Percentiles rank a stretch among this genome's conserved stretches.
These are phyloP conservation scores for Beta vulgaris DNA, from an alignment of 148 eudicot genomes.

Conservation along the genomic window DNA sequence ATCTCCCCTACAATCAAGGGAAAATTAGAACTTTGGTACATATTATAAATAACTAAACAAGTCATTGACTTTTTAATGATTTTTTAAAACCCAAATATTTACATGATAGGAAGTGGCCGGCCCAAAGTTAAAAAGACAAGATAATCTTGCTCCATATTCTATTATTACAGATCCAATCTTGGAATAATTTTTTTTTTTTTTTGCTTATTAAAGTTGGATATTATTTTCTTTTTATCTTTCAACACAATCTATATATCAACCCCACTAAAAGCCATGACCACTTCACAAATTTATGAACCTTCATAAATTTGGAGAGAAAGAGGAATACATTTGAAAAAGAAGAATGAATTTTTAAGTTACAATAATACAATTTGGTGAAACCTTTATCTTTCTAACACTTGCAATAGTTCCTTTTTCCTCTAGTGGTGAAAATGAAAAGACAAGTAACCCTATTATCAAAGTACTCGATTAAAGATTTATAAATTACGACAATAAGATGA, in stretches of 20 bases:
- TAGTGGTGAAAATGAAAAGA: no score
- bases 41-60: not conserved
- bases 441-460: no score
- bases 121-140: not conserved
- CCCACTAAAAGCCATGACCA: constrained; percentile 10
- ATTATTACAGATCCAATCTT: not conserved
- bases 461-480: no score
- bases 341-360: not conserved
- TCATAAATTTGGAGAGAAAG: not conserved
- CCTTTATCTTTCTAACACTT: not conserved
- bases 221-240: not conserved
- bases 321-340: not conserved
- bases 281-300: not conserved
- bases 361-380: not conserved
- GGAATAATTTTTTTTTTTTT: not conserved
- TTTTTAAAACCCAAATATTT: not conserved
- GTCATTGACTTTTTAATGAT: constrained; percentile 7
- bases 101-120: not conserved
- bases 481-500: no score
- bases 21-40: not conserved
- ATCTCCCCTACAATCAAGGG: constrained; percentile 31
- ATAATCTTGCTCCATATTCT: constrained; percentile 7
- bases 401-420: no score
- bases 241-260: not conserved
- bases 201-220: not conserved